A percentile compares a stretch with the other conserved stretches of the same genome.
phyloP scores from a whole-genome alignment of 768 basidiomycete species.

The Kondoa malvinella region DNA sequence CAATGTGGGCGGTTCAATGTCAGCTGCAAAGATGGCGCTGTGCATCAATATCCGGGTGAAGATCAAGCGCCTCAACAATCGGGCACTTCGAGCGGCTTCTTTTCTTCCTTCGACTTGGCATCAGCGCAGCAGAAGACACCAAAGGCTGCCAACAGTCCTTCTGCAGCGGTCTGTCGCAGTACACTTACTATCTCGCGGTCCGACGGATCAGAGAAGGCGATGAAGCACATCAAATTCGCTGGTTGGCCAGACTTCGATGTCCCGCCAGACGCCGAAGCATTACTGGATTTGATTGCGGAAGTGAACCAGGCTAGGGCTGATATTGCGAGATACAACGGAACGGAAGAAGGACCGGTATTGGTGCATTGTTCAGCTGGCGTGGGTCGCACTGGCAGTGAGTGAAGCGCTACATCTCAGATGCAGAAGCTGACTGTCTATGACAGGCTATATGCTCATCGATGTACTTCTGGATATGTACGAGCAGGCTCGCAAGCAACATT shows the following conservation, averaged over 20 bases:
- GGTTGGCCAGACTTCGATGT: constrained; percentile 97
- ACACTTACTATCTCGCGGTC: neutral
- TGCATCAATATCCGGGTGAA: neutral
- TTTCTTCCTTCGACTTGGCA: neutral
- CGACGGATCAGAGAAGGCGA: constrained; percentile 33
- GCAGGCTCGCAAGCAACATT: neutral
- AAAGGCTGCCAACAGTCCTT: neutral
- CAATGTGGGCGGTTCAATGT: constrained; percentile 9
- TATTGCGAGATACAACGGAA: constrained; percentile 17
- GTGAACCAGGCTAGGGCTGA: constrained; percentile 38
- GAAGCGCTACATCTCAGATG: neutral
- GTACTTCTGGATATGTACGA: constrained; percentile 25
- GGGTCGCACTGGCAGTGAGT: constrained; percentile 56
- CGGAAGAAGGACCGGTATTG: constrained; percentile 35
- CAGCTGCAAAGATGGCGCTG: neutral
- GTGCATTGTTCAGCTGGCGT: constrained; percentile 90
- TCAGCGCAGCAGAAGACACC: neutral
- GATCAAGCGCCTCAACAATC: neutral
- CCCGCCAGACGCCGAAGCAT: constrained; percentile 58
- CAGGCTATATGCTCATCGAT: constrained; percentile 20
- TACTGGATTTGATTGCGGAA: constrained; percentile 55
- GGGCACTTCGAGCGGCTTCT: constrained; percentile 1
- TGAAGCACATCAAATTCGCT: constrained; percentile 79
- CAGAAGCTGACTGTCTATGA: neutral
- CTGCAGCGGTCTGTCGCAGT: constrained; percentile 13